Percentiles rank a stretch among this genome's conserved stretches.
These are phyloP conservation scores for Schwanniomyces etchellsii DNA, from an alignment of 1,139 yeast species.

Conservation along the genomic window DNA sequence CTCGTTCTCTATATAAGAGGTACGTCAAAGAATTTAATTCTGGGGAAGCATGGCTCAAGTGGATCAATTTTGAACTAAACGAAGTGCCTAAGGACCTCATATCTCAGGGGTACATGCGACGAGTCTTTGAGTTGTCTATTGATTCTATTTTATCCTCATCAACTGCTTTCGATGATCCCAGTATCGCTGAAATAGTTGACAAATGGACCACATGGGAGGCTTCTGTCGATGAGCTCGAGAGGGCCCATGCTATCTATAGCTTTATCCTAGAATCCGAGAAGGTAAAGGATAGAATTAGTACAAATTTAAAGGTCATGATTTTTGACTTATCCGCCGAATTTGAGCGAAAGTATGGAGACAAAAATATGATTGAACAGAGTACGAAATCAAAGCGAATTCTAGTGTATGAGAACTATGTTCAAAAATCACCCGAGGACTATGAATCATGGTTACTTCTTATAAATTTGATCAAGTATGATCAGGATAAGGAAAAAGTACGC, in stretches of 20 bases:
- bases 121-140: conserved; percentile 63
- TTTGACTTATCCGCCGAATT: conserved; percentile 50
- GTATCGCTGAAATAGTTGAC: conserved; percentile 23
- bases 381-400: conserved; percentile 49
- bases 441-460: conserved; percentile 81
- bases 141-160: conserved; percentile 39
- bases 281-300: conserved; percentile 28
- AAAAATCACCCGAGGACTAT: conserved; percentile 49
- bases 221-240: conserved; percentile 52
- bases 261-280: conserved; percentile 39
- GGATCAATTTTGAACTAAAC: conserved; percentile 31
- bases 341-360: conserved; percentile 61
- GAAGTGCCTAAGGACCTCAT: conserved; percentile 8
- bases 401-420: conserved; percentile 47
- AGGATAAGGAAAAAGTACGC: conserved; percentile 19
- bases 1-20: conserved; percentile 50
- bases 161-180: conserved; percentile 13
- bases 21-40: conserved; percentile 51
- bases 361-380: conserved; percentile 46
- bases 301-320: conserved; percentile 32
- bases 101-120: conserved; percentile 39
- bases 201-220: conserved; percentile 76
- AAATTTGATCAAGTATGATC: conserved; percentile 37
- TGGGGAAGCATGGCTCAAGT: conserved; percentile 56
- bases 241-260: conserved; percentile 60